These are phyloP conservation scores for Omphalea diandra DNA, from an alignment of 441 rosid genomes.

Conservation along the genomic window DNA sequence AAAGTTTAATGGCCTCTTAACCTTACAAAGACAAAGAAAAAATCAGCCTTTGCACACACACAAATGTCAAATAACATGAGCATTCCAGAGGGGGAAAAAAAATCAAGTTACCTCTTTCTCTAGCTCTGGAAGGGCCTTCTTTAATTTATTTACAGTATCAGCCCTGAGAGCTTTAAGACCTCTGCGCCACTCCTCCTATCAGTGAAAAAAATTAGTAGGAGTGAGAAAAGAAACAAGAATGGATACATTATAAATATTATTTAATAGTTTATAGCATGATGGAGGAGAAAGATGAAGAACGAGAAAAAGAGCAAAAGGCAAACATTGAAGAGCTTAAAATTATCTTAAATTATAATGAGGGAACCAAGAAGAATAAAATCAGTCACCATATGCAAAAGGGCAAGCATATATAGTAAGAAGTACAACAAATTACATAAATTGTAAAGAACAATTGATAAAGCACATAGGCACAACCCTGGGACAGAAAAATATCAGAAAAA, in stretches of 20 bases:
- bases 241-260: neutral
- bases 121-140: constrained; percentile 84
- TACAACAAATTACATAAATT: neutral
- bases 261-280: neutral
- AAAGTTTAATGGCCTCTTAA: constrained; percentile 76
- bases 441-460: neutral
- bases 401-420: neutral
- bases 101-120: constrained; percentile 63
- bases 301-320: neutral
- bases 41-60: constrained; percentile 10
- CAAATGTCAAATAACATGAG: neutral
- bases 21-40: constrained; percentile 48
- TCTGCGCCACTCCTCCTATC: constrained; percentile 91
- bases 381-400: neutral
- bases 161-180: constrained; percentile 80
- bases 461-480: neutral
- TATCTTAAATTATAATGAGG: neutral
- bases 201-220: constrained; percentile 18
- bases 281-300: neutral
- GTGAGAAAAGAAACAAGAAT: neutral
- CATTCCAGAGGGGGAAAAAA: neutral
- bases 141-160: constrained; percentile 75
- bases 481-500: neutral
- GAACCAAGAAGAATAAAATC: neutral
- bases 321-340: neutral